phyloP scores from a whole-genome alignment of 192 early-diverging fungal genomes.

The Linnemannia hyalina region DNA sequence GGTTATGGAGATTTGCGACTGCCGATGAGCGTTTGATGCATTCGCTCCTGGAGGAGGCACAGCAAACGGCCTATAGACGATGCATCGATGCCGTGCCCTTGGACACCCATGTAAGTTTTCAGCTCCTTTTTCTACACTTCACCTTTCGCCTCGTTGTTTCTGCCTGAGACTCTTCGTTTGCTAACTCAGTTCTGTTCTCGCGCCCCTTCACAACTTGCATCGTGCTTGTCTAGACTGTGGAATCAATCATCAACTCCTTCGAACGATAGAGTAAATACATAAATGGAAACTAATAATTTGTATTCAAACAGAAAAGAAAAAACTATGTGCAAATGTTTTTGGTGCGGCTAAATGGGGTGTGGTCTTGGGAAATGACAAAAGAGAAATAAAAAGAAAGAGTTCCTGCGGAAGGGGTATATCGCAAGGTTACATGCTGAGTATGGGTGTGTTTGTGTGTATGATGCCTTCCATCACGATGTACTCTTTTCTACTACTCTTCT shows the following conservation, averaged over 20 bases:
- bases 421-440: neutral
- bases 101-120: conserved; percentile 50
- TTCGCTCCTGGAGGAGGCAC: conserved; percentile 64
- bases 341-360: neutral
- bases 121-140: neutral
- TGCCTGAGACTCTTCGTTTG: conserved; percentile 16
- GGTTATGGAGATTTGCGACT: conserved; percentile 61
- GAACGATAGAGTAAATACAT: conserved; percentile 15
- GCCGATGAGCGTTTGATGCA: conserved; percentile 62
- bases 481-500: neutral
- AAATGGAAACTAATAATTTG: neutral
- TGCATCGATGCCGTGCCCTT: conserved; percentile 62
- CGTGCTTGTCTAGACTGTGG: conserved; percentile 20
- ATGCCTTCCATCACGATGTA: neutral
- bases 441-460: neutral
- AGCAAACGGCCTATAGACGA: conserved; percentile 62
- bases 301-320: conserved; percentile 23
- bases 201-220: neutral
- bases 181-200: neutral
- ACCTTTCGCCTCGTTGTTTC: neutral
- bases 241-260: conserved; percentile 26
- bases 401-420: neutral
- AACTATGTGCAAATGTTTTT: conserved; percentile 30
- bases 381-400: neutral
- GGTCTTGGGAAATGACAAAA: neutral